phyloP scores from a whole-genome alignment of 2,329 filamentous ascomycete species.

The Fonsecaea erecta region DNA sequence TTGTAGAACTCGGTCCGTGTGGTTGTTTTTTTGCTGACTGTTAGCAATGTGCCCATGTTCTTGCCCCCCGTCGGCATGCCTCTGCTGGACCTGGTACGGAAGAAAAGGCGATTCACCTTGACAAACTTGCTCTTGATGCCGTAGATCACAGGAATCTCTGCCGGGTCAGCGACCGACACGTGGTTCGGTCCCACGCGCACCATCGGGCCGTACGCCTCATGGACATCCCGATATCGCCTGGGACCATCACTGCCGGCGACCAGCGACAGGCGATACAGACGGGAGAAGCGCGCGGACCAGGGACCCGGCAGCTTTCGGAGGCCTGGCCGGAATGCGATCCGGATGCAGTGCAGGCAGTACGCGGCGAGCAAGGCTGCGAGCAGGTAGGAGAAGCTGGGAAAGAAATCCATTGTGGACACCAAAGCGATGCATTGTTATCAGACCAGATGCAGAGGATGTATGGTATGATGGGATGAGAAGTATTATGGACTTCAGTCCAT shows the following conservation, averaged over 20 bases:
- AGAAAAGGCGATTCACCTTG: too few species aligned
- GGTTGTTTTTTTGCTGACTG: too few species aligned
- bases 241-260: slow-evolving; percentile 6
- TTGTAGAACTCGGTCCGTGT: slow-evolving; percentile 24
- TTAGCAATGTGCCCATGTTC: too few species aligned
- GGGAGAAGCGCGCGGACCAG: slow-evolving; percentile 67
- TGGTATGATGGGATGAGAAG: too few species aligned
- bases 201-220: slow-evolving; percentile 22
- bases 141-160: slow-evolving; percentile 29
- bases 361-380: background rate
- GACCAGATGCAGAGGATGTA: too few species aligned
- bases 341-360: background rate
- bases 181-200: slow-evolving; percentile 28
- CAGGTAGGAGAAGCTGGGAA: background rate
- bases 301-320: slow-evolving; percentile 62
- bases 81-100: too few species aligned
- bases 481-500: too few species aligned
- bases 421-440: too few species aligned
- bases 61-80: too few species aligned
- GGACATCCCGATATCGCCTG: slow-evolving; percentile 6
- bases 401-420: background rate
- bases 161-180: slow-evolving; percentile 25
- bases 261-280: slow-evolving; percentile 69
- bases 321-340: slow-evolving; percentile 1
- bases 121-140: slow-evolving; percentile 21